phyloP scores from a whole-genome alignment of 192 early-diverging fungal genomes.

The Piromyces finnis region DNA sequence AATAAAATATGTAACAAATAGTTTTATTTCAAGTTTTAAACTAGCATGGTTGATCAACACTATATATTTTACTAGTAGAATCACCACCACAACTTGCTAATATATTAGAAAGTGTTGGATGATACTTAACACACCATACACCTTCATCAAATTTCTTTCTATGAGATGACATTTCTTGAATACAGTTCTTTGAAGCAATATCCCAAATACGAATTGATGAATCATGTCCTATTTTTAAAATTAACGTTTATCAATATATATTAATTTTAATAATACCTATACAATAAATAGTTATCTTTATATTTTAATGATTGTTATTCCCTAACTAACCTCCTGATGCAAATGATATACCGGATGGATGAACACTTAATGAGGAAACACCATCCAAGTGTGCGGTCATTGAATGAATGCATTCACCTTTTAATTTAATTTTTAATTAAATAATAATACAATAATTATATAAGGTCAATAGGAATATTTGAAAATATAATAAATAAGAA shows the following conservation, averaged over 20 bases:
- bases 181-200: constrained; percentile 32
- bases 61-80: constrained; percentile 22
- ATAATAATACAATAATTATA: no score
- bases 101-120: constrained; percentile 21
- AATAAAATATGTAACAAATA: no score
- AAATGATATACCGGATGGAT: constrained; percentile 36
- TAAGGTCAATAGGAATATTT: no score
- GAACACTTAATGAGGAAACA: constrained; percentile 44
- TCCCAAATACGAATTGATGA: constrained; percentile 63
- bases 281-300: no score
- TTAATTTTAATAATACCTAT: no score
- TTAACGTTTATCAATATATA: no score
- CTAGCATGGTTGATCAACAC: background rate
- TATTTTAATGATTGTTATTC: no score
- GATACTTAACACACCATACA: constrained; percentile 42
- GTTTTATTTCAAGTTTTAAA: no score
- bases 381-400: constrained; percentile 49
- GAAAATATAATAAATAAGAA: no score
- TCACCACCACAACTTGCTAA: constrained; percentile 40
- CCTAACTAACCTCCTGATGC: constrained; percentile 35
- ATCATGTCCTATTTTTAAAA: constrained; percentile 41
- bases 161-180: constrained; percentile 57
- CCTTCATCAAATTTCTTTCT: constrained; percentile 57
- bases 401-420: constrained; percentile 30
- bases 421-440: no score